Evolutionary conservation across 1,139 yeast genomes (phyloP), one percentile per base, ranked within the genome.

Genomic region (Hyphopichia fennica): DNA sequence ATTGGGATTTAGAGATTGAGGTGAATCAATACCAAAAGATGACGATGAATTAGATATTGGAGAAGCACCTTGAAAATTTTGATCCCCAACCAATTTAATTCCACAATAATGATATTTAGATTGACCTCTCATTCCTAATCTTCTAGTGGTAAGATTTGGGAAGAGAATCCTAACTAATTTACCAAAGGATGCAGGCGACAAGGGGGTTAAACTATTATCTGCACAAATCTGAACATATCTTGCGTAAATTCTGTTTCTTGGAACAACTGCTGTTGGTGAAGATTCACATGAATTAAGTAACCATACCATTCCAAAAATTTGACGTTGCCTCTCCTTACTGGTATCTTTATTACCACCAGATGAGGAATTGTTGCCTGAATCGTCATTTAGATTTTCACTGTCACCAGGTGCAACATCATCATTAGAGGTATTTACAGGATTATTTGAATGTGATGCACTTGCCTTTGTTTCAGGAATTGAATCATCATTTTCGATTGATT

Each of bases 91-190:
- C 41, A 90, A 62, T 52, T 77, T 78, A 41, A 90, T 72, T 1
- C 97, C 97, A 65, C 96, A 88, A 60, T 90, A 91, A 59, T 90
- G 96, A 60, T 91, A 90, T 56, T 88, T 87, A 17, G 93, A 84
- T 57, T 87, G 91, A 8, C 96, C 96, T 41, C 96, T 73, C 65
- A 85, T 84, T 11, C 97, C 98, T 45, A 90, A 69, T 47, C 98
- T 75, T 52, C 97, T 76, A 0, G 96, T 87, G 27, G 87, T 84
- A 49, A 89, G 70, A 43, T 73, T 74, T 2, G 96, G 96, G 55
- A 81, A 89, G 13, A 85, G 67, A 8, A 84, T 71, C 47, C 87
- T 76, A 11, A 90, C 91, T 37, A 90, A 69, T 57, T 88, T 88
- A 15, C 97, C 97, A 60, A 90, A 82, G 11, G 91, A 82, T 1